Evolutionary conservation across 441 rosid species (phyloP), one percentile per base, ranked within the genome.

Genomic region (Euphorbia celastroides): DNA sequence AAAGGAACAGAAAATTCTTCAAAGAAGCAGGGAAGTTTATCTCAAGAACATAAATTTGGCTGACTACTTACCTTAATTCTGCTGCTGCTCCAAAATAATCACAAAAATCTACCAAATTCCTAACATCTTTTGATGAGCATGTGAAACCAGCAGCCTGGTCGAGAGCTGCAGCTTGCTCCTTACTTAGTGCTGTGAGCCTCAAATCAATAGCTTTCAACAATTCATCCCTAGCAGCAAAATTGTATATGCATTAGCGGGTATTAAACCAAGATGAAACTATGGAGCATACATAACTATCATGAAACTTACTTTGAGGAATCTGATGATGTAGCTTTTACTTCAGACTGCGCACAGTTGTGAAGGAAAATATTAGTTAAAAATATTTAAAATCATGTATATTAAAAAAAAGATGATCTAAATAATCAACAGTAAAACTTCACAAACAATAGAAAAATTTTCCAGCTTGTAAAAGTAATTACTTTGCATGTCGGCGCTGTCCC

Each of bases 201-300:
- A 78, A 77, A 65, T 83, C 87, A 82, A 85, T 83, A 60, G 90
- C 93, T 74, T 71, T 76, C 75, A 84, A 69, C 62, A 84, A 76
- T 67, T 79, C 88, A 76, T 82, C 84, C 79, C 93, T 87, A 80
- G 74, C 14, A 75, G 62, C 19, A 75, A 26, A 58, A 48, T 31
- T 66, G 48, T 68, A 48, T n/a, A 62, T 13, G 61, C 51, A 25
- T 74, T 66, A 70, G 69, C 31, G 62, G 36, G 23, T 20, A 58
- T 57, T 60, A 48, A 67, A 27, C 65, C 62, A 71, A 67, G 57
- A 51, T 31, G 36, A 68, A 66, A 70, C 46, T 31, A 46, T 52
- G 51, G 38, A 30, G 54, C 51, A 67, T 38, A 60, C 34, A 32
- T n/a, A 78, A 55, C 51, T 60, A 42, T 57, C 7, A 56, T 25